phyloP scores from a whole-genome alignment of 1,284 basidiomycete genomes.

The Cutaneotrichosporon spelunceum region DNA sequence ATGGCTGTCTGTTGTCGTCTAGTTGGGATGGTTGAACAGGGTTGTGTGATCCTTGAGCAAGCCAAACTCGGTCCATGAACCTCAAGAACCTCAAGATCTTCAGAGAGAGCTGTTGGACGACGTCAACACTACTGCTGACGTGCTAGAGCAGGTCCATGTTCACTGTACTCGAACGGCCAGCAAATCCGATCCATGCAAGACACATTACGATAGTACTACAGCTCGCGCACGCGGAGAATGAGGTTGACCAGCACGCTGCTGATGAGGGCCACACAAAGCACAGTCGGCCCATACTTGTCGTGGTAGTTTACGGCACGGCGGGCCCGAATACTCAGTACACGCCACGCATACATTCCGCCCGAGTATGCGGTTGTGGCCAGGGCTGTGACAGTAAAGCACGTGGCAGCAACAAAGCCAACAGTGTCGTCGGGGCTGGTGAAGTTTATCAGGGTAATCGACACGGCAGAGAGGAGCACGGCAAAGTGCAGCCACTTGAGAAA shows the following conservation, averaged over 20 bases:
- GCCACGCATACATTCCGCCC: constrained; percentile 80
- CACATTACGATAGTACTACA: constrained; percentile 17
- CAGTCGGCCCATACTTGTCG: constrained; percentile 77
- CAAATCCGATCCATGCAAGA: not conserved
- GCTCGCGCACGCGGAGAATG: constrained; percentile 51
- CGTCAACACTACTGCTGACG: too few species aligned
- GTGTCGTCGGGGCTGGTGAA: constrained; percentile 73
- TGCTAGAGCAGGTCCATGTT: too few species aligned
- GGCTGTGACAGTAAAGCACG: constrained; percentile 82
- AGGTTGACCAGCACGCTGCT: constrained; percentile 73
- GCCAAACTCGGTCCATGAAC: too few species aligned
- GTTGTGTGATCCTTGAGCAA: too few species aligned
- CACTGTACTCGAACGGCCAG: too few species aligned
- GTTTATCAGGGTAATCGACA: constrained; percentile 87
- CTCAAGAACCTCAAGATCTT: too few species aligned
- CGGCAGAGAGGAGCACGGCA: constrained; percentile 79
- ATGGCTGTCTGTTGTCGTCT: too few species aligned
- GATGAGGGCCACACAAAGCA: constrained; percentile 68
- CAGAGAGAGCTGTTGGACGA: too few species aligned
- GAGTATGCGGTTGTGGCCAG: constrained; percentile 87
- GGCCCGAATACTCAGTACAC: constrained; percentile 70
- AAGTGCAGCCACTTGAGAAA: constrained; percentile 84
- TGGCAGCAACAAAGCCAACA: constrained; percentile 75
- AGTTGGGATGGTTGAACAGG: too few species aligned
- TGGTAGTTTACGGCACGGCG: constrained; percentile 76